Evolutionary conservation across 2,329 filamentous ascomycete genomes (phyloP).

Genomic region (Nemania diffusa): DNA sequence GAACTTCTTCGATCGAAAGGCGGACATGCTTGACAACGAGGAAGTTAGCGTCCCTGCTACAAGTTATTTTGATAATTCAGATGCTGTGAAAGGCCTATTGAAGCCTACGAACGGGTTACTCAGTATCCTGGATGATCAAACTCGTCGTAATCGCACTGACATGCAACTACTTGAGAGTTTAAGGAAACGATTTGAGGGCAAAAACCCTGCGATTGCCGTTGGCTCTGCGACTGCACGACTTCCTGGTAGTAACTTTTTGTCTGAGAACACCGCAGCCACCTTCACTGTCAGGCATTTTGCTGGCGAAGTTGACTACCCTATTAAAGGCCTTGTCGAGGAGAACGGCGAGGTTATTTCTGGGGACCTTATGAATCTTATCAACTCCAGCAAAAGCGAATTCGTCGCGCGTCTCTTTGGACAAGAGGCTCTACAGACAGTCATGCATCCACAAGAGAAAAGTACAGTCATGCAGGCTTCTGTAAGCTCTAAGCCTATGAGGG

Average conservation of each 20-base stretch:
- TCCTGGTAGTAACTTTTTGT: constrained; percentile 89
- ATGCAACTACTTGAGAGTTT: constrained; percentile 90
- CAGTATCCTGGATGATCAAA: constrained; percentile 96
- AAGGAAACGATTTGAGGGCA: constrained; percentile 91
- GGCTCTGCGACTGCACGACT: constrained; percentile 78
- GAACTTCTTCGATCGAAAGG: constrained; percentile 95
- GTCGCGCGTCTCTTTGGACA: constrained; percentile 94
- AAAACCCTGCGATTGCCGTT: constrained; percentile 89
- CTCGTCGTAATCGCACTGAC: constrained; percentile 86
- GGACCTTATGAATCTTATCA: constrained; percentile 94
- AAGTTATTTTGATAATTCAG: constrained; percentile 97
- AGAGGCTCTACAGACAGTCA: constrained; percentile 88
- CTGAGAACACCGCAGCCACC: constrained; percentile 79
- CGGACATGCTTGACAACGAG: constrained; percentile 92
- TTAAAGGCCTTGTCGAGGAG: constrained; percentile 88
- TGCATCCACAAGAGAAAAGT: constrained; percentile 89
- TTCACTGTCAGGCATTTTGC: constrained; percentile 97
- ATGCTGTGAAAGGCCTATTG: constrained; percentile 89
- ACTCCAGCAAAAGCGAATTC: constrained; percentile 87
- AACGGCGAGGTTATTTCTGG: constrained; percentile 97
- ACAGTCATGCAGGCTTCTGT: constrained; percentile 97
- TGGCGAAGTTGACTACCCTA: constrained; percentile 93
- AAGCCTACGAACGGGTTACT: constrained; percentile 93
- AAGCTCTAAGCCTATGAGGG: constrained; percentile 91
- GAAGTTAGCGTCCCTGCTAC: constrained; percentile 91